Conservation (phyloP, 2,329 filamentous ascomycete genomes). For the Phialophora expanda region DNA sequence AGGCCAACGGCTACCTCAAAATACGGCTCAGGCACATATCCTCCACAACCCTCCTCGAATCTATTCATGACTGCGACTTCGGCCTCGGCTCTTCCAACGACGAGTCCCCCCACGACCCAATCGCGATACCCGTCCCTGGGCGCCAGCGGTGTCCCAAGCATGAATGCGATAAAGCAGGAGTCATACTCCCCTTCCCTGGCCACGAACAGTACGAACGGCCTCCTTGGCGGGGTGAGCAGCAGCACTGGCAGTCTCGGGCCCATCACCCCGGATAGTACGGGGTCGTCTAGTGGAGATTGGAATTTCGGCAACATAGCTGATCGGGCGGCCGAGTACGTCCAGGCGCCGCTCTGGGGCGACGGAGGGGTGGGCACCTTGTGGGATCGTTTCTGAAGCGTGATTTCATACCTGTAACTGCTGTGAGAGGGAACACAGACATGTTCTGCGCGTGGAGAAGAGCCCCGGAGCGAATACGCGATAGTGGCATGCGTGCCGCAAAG, state of each 20-base stretch:
- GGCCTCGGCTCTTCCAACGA: conserved; percentile 4
- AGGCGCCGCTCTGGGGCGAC: conserved; percentile 51
- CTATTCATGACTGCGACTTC: conserved; percentile 7
- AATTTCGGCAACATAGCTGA: conserved; percentile 53
- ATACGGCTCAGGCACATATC: conserved; percentile 23
- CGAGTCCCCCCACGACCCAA: conserved; percentile 9
- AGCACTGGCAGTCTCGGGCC: conserved; percentile 42
- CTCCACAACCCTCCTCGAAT: conserved; percentile 10
- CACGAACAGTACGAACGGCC: conserved; percentile 15
- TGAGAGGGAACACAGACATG: neutral
- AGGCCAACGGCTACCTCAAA: conserved; percentile 22
- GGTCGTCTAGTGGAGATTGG: conserved; percentile 51
- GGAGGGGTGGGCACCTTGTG: conserved; percentile 9
- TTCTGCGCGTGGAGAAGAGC: neutral
- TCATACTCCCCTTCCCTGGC: conserved; percentile 29
- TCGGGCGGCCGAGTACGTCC: conserved; percentile 55
- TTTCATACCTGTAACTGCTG: neutral
- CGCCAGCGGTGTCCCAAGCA: neutral
- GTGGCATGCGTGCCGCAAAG: neutral
- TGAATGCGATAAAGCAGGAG: conserved; percentile 24
- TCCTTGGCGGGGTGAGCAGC: conserved; percentile 15
- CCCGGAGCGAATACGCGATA: neutral
- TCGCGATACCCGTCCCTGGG: conserved; percentile 26
- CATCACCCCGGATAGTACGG: conserved; percentile 52
- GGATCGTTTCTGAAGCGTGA: neutral